A percentile compares a stretch with the other conserved stretches of the same genome.
phyloP scores from a whole-genome alignment of 371 early-diverging fungal genomes.

The Rhizopus delemar region DNA sequence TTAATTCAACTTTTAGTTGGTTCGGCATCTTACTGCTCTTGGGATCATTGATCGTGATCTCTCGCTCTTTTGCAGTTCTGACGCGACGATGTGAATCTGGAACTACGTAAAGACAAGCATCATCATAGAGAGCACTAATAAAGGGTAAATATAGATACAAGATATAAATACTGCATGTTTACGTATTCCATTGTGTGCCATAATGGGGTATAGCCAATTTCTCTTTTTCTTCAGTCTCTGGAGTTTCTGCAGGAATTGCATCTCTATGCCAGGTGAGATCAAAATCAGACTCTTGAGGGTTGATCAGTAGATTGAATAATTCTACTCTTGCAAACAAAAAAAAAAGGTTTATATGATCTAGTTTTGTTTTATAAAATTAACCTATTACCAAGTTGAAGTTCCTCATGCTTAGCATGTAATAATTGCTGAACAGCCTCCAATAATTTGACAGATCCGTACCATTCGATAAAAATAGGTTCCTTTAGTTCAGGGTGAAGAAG shows the following conservation, averaged over 20 bases:
- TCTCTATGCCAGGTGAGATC: constrained; percentile 60
- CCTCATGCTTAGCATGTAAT: constrained; percentile 33
- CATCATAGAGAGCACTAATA: constrained; percentile 54
- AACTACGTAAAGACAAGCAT: constrained; percentile 52
- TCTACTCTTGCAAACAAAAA: constrained; percentile 26
- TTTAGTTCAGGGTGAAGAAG: constrained; percentile 51
- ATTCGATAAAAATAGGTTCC: constrained; percentile 53
- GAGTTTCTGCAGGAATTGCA: constrained; percentile 48
- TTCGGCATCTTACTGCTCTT: constrained; percentile 54
- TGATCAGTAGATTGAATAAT: constrained; percentile 57
- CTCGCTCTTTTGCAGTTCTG: constrained; percentile 47
- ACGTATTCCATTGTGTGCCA: constrained; percentile 63
- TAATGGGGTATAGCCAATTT: constrained; percentile 53
- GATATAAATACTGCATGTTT: constrained; percentile 3
- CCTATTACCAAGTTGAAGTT: constrained; percentile 48
- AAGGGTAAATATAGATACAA: neutral
- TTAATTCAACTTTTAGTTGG: constrained; percentile 40
- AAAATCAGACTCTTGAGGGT: constrained; percentile 53
- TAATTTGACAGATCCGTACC: constrained; percentile 48
- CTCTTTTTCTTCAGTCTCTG: constrained; percentile 44
- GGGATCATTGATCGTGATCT: constrained; percentile 53
- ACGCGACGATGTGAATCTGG: constrained; percentile 54
- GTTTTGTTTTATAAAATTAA: neutral
- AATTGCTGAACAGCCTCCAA: constrained; percentile 48
- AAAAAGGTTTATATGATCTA: neutral